These are phyloP conservation scores for Saussurea involucrata DNA, from an alignment of 129 eudicot genomes.

Conservation along the genomic window DNA sequence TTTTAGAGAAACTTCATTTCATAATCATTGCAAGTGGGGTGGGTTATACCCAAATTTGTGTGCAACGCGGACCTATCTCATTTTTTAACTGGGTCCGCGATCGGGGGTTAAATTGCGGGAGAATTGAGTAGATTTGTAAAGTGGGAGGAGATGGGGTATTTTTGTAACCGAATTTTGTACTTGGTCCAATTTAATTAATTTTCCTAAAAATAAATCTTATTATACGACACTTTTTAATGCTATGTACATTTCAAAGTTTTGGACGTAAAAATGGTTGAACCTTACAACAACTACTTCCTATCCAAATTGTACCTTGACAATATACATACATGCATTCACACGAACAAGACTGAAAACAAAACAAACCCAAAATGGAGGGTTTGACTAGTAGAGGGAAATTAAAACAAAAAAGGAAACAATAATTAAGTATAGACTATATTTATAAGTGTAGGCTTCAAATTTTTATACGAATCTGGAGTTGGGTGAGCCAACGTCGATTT, in stretches of 20 bases:
- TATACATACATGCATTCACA: neutral
- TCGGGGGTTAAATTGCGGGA: too few species aligned
- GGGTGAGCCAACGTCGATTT: conserved; percentile 64
- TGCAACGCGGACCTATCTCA: too few species aligned
- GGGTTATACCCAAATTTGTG: too few species aligned
- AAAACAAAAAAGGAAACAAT: neutral
- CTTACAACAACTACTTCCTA: neutral
- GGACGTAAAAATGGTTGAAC: neutral
- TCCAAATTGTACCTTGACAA: neutral
- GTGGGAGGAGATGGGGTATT: too few species aligned
- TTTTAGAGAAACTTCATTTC: too few species aligned
- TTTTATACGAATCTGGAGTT: conserved; percentile 36
- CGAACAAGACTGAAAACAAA: neutral
- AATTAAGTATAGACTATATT: neutral
- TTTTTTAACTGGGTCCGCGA: too few species aligned
- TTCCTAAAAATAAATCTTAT: neutral
- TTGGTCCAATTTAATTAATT: neutral
- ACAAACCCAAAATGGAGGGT: neutral
- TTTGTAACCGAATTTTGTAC: too few species aligned
- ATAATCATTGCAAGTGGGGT: too few species aligned
- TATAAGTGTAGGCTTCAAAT: neutral
- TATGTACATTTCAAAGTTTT: neutral
- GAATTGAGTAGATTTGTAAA: too few species aligned
- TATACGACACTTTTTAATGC: neutral
- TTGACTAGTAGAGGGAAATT: neutral